phyloP scores from a whole-genome alignment of 2,329 filamentous ascomycete species.

The Monilinia vaccinii-corymbosi region DNA sequence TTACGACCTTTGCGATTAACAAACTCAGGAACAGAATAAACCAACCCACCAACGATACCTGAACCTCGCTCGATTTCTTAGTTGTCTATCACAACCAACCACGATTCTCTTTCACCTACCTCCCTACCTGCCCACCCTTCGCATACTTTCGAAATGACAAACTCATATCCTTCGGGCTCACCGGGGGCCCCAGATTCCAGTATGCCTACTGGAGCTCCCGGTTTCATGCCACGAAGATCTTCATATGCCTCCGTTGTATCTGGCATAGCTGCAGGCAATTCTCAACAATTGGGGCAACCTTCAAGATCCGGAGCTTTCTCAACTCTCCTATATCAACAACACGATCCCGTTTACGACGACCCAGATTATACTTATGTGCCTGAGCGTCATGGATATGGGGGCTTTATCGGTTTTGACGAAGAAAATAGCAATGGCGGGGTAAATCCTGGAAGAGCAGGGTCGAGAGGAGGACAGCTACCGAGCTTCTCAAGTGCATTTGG shows the following conservation, averaged over 20 bases:
- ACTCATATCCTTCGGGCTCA: slow-evolving; percentile 27
- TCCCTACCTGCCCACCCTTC: too few relatives aligned
- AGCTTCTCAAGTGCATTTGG: slow-evolving; percentile 29
- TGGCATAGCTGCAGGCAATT: slow-evolving; percentile 33
- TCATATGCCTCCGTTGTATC: slow-evolving; percentile 55
- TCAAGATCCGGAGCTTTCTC: slow-evolving; percentile 27
- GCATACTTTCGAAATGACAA: slow-evolving; percentile 20
- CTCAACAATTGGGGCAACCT: slow-evolving; percentile 20
- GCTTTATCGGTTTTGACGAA: slow-evolving; percentile 20
- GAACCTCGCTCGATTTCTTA: not conserved
- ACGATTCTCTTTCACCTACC: not conserved
- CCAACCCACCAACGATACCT: not conserved
- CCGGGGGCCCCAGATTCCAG: slow-evolving; percentile 25
- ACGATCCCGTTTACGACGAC: slow-evolving; percentile 25
- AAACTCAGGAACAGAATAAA: not conserved
- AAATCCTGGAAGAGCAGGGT: slow-evolving; percentile 19
- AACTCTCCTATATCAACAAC: slow-evolving; percentile 22
- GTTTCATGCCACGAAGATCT: slow-evolving; percentile 40
- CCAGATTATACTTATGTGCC: slow-evolving; percentile 17
- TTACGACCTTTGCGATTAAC: not conserved
- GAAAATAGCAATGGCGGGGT: slow-evolving; percentile 23
- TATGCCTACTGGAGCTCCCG: slow-evolving; percentile 30
- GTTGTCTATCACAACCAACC: not conserved
- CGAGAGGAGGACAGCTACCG: slow-evolving; percentile 26
- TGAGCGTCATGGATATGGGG: slow-evolving; percentile 19